These are phyloP conservation scores for Glycyrrhiza uralensis DNA, from an alignment of 306 rosid species.

Conservation along the genomic window DNA sequence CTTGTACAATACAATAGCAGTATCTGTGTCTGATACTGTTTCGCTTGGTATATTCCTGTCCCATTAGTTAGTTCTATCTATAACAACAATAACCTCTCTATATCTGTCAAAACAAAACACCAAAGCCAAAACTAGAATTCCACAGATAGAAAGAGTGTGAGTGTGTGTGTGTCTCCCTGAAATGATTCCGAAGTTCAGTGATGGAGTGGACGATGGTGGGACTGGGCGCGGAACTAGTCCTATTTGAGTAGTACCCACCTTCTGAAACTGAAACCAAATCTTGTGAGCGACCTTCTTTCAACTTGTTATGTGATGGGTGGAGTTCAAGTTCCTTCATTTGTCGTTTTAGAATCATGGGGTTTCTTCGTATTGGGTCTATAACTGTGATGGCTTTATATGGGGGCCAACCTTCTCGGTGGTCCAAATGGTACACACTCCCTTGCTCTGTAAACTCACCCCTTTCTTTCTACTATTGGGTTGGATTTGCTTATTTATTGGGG, in stretches of 20 bases:
- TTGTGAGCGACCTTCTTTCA: constrained; percentile 6
- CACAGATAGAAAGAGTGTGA: not conserved
- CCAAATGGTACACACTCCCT: constrained; percentile 43
- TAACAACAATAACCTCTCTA: not conserved
- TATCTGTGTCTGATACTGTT: constrained; percentile 31
- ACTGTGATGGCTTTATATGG: constrained; percentile 16
- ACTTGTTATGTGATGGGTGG: constrained; percentile 31
- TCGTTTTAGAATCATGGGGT: constrained; percentile 29
- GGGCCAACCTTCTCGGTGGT: constrained; percentile 32
- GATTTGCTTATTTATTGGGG: not conserved
- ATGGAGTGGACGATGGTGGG: constrained; percentile 36
- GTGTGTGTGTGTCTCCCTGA: not conserved
- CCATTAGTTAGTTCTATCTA: no score
- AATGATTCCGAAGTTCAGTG: constrained; percentile 48
- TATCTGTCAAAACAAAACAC: not conserved
- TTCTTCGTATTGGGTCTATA: constrained; percentile 15
- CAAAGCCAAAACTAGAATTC: not conserved
- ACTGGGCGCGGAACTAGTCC: constrained; percentile 45
- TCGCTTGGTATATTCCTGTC: constrained; percentile 46
- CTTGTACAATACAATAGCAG: not conserved
- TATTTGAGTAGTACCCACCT: constrained; percentile 43
- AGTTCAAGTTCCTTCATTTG: constrained; percentile 38
- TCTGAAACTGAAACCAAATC: constrained; percentile 14
- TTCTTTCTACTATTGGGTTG: not conserved
- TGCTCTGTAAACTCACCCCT: not conserved